Evolutionary conservation across 306 rosid genomes (phyloP).

Genomic region (Neltuma alba): DNA sequence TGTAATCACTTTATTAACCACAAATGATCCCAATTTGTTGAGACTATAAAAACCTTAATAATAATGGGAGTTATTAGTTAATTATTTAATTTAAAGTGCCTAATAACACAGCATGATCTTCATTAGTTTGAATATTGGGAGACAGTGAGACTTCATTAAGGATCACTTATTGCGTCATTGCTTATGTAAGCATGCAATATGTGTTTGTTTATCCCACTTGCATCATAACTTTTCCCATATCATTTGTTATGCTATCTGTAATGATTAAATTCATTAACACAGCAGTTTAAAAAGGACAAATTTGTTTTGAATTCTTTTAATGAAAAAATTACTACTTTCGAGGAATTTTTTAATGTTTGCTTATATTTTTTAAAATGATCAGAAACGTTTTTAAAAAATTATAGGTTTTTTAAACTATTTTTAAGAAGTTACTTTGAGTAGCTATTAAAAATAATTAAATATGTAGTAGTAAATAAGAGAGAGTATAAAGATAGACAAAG

Average conservation of each 20-base stretch:
- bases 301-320: no score
- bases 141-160: conserved; percentile 1
- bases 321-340: no score
- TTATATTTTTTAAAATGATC: no score
- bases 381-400: no score
- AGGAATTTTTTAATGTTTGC: no score
- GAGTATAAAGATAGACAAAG: neutral
- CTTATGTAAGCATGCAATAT: neutral
- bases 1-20: neutral
- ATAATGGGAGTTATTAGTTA: neutral
- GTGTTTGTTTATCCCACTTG: neutral
- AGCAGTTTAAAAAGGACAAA: no score
- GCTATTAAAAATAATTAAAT: no score
- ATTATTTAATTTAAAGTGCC: neutral
- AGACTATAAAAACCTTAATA: neutral
- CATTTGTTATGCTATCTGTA: neutral
- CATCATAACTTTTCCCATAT: neutral
- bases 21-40: neutral
- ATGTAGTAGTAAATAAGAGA: neutral
- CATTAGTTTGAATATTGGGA: conserved; percentile 26
- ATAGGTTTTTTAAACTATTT: no score
- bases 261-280: no score
- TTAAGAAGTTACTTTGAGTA: no score
- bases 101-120: neutral
- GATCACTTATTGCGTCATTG: neutral